A percentile compares a stretch with the other conserved stretches of the same genome.
phyloP scores from a whole-genome alignment of 176 grass and related monocot genomes.

The Metroxylon sagu region DNA sequence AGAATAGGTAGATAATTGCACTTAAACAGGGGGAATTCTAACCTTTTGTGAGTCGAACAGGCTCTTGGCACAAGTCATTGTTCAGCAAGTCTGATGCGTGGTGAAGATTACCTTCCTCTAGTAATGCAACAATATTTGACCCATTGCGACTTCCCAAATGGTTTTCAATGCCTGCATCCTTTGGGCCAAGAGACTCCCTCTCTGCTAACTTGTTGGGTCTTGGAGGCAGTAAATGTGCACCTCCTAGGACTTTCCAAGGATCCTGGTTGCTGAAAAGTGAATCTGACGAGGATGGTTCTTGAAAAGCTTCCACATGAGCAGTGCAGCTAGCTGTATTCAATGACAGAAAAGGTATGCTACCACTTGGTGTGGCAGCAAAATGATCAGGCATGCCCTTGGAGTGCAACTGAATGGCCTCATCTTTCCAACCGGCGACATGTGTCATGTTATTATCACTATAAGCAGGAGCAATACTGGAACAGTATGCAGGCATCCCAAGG shows the following conservation, averaged over 20 bases:
- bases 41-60: conserved; percentile 59
- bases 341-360: conserved; percentile 15
- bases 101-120: conserved; percentile 60
- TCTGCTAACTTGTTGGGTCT: conserved; percentile 32
- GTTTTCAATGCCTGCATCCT: conserved; percentile 34
- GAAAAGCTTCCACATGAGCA: conserved; percentile 23
- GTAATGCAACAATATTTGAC: conserved; percentile 36
- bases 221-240: conserved; percentile 42
- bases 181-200: conserved; percentile 30
- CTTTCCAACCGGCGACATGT: not conserved
- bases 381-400: conserved; percentile 32
- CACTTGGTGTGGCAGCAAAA: conserved; percentile 24
- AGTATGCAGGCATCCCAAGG: conserved; percentile 24
- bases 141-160: conserved; percentile 22
- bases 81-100: conserved; percentile 19
- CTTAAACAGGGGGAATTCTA: not conserved
- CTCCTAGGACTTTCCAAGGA: conserved; percentile 60
- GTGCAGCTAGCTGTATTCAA: conserved; percentile 11
- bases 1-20: too few species aligned
- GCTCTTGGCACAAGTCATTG: conserved; percentile 48
- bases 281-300: conserved; percentile 40
- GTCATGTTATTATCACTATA: too few species aligned
- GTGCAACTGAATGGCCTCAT: conserved; percentile 12
- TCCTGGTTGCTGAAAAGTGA: conserved; percentile 75
- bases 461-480: conserved; percentile 26